These are phyloP conservation scores for Russula brevipes DNA, from an alignment of 768 basidiomycete species.

Conservation along the genomic window DNA sequence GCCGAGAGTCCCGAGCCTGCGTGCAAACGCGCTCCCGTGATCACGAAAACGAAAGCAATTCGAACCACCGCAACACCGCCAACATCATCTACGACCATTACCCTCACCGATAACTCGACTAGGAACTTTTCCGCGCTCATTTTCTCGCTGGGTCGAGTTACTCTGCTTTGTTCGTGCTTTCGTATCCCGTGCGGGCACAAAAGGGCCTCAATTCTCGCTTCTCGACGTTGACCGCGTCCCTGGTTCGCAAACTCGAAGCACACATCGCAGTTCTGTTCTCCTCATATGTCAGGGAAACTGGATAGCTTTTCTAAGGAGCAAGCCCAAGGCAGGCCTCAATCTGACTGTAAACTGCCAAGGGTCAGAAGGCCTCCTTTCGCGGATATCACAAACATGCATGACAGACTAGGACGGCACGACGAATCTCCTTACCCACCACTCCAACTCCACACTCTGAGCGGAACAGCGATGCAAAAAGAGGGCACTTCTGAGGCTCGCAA, in stretches of 20 bases:
- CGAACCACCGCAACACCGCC: background rate
- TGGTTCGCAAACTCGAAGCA: background rate
- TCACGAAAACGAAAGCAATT: background rate
- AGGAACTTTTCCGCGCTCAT: background rate
- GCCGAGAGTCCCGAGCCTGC: background rate
- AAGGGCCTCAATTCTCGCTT: background rate
- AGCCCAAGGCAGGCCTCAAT: background rate
- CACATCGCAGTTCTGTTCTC: background rate
- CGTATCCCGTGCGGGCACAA: slow-evolving; percentile 21
- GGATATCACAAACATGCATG: slow-evolving; percentile 20
- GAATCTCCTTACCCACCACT: slow-evolving; percentile 2
- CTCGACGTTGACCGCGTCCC: background rate
- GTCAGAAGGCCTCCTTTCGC: slow-evolving; percentile 14
- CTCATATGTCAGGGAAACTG: slow-evolving; percentile 4
- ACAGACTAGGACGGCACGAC: background rate
- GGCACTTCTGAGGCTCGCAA: background rate
- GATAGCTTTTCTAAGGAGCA: background rate
- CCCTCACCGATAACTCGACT: too few species aligned
- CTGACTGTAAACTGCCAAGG: background rate
- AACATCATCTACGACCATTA: background rate
- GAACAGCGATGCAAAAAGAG: background rate
- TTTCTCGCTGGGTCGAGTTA: slow-evolving; percentile 16
- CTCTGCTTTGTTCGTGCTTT: slow-evolving; percentile 16
- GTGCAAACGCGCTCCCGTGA: background rate
- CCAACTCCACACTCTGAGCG: background rate